Evolutionary conservation across 257 asterid genomes (phyloP).

Genomic region (Solanum gandarillasii): DNA sequence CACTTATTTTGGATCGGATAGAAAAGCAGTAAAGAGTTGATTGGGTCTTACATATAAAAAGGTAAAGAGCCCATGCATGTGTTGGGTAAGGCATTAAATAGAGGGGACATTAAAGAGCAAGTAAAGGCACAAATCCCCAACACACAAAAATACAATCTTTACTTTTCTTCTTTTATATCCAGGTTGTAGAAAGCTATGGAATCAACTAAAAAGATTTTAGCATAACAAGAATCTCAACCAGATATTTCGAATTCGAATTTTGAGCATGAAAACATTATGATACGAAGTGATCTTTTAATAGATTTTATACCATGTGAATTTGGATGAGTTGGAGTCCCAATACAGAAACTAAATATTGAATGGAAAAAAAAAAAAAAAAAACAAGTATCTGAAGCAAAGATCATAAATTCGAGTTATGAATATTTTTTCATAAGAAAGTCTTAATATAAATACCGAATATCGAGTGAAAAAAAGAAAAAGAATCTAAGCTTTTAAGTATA

Average conservation of each 20-base stretch:
- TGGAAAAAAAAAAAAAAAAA: background rate
- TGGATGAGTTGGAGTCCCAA: background rate
- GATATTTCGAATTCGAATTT: background rate
- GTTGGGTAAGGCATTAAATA: background rate
- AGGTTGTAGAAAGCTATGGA: background rate
- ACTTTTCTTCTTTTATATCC: background rate
- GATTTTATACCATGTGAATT: background rate
- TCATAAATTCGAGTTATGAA: fast-evolving
- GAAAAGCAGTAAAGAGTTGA: background rate
- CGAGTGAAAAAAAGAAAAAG: background rate
- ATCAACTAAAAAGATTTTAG: background rate
- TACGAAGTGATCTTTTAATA: background rate
- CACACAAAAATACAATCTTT: background rate
- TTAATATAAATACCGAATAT: background rate
- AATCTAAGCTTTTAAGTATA: background rate
- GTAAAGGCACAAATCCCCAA: conserved; percentile 4
- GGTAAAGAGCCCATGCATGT: background rate
- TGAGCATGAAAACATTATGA: background rate
- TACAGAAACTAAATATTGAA: background rate
- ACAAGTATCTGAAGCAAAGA: background rate
- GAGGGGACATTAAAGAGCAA: conserved; percentile 2
- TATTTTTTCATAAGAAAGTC: background rate
- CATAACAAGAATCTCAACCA: background rate
- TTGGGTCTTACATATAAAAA: background rate
- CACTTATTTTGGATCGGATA: background rate